Base-by-base conservation (phyloP, 352 stramenopile species). In the Phytophthora megakarya region DNA sequence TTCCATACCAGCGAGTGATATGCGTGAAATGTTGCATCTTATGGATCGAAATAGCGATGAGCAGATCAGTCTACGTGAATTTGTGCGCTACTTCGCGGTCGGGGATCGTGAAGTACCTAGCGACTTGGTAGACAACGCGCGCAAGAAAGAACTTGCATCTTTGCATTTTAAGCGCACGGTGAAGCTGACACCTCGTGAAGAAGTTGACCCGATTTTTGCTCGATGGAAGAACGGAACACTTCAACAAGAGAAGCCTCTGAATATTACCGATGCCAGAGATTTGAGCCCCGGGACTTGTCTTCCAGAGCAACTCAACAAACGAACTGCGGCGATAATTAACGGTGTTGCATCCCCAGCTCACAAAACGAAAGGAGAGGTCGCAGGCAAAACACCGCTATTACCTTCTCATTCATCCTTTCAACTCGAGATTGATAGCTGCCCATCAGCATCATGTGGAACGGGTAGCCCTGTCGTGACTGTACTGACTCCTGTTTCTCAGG, bases 11-110 rank as follows among this genome's bases (percentile, higher is more conserved):
- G 19, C 71, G 10, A 37, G 13, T 33, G 85, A 92, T 19, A 80
- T 92, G 74, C 70, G 82, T 33, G 85, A 89, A 59, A 92, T 93
- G 83, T 50, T 92, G 18, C 72, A 75, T 30, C 73, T 90, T 38
- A 88, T 92, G 64, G 85, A 93, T 56, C 74, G 63, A 42, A 89
- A 92, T 52, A 61, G 78, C 21, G 84, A 92, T 54, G 66, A 84
- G 38, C 69, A 81, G 54, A 90, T 93, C 59, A 91, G 81, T 60
- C 82, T 90, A 68, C 85, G 86, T 22, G 85, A 93, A 58, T 93
- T 93, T 51, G 81, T 91, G 49, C 82, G 86, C 47, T 93, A 92
- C 57, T 91, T 93, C 73, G 81, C 80, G n/a, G 69, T 72, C 5
- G 79, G 81, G 18, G 67, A 88, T 25, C 74, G 76, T 19, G 80